Base-by-base conservation (phyloP, 2,329 filamentous ascomycete species). In the Ophiocordyceps robertsii region DNA sequence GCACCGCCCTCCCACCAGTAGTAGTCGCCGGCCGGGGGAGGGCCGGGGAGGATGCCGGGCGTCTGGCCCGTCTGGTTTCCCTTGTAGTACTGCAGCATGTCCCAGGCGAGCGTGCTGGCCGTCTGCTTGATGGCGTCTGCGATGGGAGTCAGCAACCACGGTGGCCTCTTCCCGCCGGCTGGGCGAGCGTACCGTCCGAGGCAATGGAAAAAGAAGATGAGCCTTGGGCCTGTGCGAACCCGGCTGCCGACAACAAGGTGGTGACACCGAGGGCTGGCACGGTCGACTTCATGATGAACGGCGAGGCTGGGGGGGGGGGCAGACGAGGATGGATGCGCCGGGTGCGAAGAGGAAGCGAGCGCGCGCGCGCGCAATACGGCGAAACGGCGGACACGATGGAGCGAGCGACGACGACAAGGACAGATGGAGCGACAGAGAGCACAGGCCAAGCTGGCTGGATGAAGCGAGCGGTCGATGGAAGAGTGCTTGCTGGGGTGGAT, bases 1-100 rank as follows among this genome's bases (percentile, higher is more conserved):
- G 72, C 70, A 47, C 74, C 71, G 14, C 68, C 73, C 57, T 82
- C 76, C 78, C 77, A 82, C 77, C 77, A 82, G 63, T 80, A 81
- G 53, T 75, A 77, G 38, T 62, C 59, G 21, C 66, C 67, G 17
- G 46, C 53, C 4, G 66, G 63, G 8, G 67, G 68, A 37, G 68
- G 68, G 8, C 67, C 67, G 10, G 68, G 68, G 6, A 71, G 56
- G 44, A 70, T 69, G n/a, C 68, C 68, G 4, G 66, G 65, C 3
- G 62, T 65, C 47, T 62, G 55, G 16, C 68, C 68, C 0, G 65
- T 58, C 41, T 63, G 46, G 47, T 67, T 67, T 45, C 68, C 68
- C 11, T 66, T 53, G 49, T 71, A 71, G 51, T 68, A 70, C 41
- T 60, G 57, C 43, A 71, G 50, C 49, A 70, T 49, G 43, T 70